phyloP scores from a whole-genome alignment of 1,139 yeast species.

The Casaregolazyma suthepensis region DNA sequence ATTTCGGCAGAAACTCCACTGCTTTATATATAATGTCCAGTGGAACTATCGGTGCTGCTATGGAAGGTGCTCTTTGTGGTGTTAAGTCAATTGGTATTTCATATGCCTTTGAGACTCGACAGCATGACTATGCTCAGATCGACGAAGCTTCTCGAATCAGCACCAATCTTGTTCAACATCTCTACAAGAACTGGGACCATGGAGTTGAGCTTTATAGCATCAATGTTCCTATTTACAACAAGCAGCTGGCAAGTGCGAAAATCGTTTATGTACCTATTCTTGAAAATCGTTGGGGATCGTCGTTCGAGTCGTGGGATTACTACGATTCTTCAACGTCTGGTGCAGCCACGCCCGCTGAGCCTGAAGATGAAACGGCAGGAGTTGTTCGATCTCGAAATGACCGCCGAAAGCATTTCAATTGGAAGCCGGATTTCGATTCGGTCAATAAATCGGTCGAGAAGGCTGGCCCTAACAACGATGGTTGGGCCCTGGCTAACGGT shows the following conservation, averaged over 20 bases:
- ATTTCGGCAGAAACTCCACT: slow-evolving; percentile 87
- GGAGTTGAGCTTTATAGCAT: slow-evolving; percentile 70
- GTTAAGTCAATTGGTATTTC: slow-evolving; percentile 73
- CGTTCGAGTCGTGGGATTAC: slow-evolving; percentile 35
- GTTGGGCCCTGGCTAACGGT: slow-evolving; percentile 40
- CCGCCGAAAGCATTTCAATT: slow-evolving; percentile 43
- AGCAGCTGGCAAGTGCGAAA: slow-evolving; percentile 49
- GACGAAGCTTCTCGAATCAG: slow-evolving; percentile 64
- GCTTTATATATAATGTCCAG: slow-evolving; percentile 86
- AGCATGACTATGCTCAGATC: slow-evolving; percentile 50
- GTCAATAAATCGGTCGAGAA: slow-evolving; percentile 57
- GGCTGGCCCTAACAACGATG: slow-evolving; percentile 45
- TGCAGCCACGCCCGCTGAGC: slow-evolving; percentile 25
- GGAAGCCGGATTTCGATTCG: slow-evolving; percentile 78
- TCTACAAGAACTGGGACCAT: slow-evolving; percentile 52
- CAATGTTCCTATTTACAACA: slow-evolving; percentile 66
- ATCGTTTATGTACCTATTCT: slow-evolving; percentile 70
- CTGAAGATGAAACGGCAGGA: slow-evolving; percentile 34
- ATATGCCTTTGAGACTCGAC: slow-evolving; percentile 59
- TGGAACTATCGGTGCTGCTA: slow-evolving; percentile 97
- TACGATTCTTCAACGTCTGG: slow-evolving; percentile 15
- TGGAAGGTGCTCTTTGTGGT: slow-evolving; percentile 87
- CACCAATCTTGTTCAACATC: slow-evolving; percentile 53
- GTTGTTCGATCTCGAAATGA: slow-evolving; percentile 9
- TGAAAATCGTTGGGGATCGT: slow-evolving; percentile 71